Percentiles rank a stretch among this genome's conserved stretches.
Evolutionary conservation across 1,139 yeast species (phyloP).

Genomic region (Geotrichum aggregatum): DNA sequence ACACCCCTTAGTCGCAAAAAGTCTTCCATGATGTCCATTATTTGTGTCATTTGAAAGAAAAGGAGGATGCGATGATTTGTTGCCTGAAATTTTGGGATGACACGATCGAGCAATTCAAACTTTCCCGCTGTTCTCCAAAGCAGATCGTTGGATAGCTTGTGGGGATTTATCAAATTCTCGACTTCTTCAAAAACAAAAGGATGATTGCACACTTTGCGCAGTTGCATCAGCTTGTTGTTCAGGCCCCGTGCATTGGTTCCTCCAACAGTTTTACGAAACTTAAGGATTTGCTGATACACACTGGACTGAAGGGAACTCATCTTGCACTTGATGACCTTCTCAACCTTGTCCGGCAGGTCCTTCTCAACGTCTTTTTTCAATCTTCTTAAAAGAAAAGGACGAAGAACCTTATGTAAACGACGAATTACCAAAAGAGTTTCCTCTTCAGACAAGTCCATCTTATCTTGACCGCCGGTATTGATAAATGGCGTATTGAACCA

Average conservation of each 20-base stretch:
- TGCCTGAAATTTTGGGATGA: slow-evolving; percentile 79
- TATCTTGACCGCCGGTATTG: slow-evolving; percentile 90
- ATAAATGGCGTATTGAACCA: slow-evolving; percentile 99
- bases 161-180: slow-evolving; percentile 78
- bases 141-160: slow-evolving; percentile 53
- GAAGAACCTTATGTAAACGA: slow-evolving; percentile 89
- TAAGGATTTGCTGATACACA: slow-evolving; percentile 83
- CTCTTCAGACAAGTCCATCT: slow-evolving; percentile 92
- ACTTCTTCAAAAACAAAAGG: slow-evolving; percentile 96
- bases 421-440: slow-evolving; percentile 89
- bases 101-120: slow-evolving; percentile 82
- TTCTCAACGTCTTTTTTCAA: slow-evolving; percentile 96
- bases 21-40: slow-evolving; percentile 98
- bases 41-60: slow-evolving; percentile 97
- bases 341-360: slow-evolving; percentile 92
- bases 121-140: slow-evolving; percentile 92
- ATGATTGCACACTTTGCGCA: slow-evolving; percentile 93
- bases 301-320: slow-evolving; percentile 82
- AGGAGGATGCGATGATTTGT: slow-evolving; percentile 87
- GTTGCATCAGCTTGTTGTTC: slow-evolving; percentile 93
- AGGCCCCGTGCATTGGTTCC: slow-evolving; percentile 81
- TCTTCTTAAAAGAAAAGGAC: slow-evolving; percentile 92
- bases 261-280: slow-evolving; percentile 79
- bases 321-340: slow-evolving; percentile 90
- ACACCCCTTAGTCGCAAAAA: slow-evolving; percentile 68